Evolutionary conservation across 768 basidiomycete genomes (phyloP).

Genomic region (Tricholoma matsutake): DNA sequence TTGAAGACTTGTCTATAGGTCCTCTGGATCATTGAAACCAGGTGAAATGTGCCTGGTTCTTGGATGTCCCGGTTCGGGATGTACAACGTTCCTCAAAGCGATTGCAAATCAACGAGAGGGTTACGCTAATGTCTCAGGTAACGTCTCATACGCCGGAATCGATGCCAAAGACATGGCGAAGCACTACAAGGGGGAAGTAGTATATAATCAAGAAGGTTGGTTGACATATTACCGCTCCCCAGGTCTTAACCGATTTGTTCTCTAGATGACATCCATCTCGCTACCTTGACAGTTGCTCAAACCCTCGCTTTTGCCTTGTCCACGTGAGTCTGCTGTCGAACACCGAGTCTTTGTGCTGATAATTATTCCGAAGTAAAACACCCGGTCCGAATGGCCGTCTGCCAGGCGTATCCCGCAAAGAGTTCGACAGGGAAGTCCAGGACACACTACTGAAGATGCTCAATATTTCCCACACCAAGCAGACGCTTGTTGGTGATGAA

Average conservation of each 20-base stretch:
- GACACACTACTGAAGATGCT: conserved; percentile 72
- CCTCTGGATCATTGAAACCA: conserved; percentile 67
- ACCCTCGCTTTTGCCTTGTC: conserved; percentile 71
- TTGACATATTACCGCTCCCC: background rate
- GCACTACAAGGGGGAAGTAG: conserved; percentile 74
- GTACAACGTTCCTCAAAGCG: conserved; percentile 81
- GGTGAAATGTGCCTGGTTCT: conserved; percentile 87
- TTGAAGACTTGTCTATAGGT: conserved; percentile 30
- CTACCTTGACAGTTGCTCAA: conserved; percentile 78
- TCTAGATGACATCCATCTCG: conserved; percentile 76
- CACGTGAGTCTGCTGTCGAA: conserved; percentile 33
- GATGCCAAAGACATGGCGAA: conserved; percentile 71
- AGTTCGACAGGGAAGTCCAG: conserved; percentile 54
- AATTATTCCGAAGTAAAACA: conserved; percentile 42
- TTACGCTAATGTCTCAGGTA: conserved; percentile 60
- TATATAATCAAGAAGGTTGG: conserved; percentile 73
- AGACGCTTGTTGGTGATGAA: conserved; percentile 84
- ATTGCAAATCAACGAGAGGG: conserved; percentile 74
- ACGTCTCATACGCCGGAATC: conserved; percentile 84
- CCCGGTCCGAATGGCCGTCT: conserved; percentile 72
- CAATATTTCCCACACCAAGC: conserved; percentile 76
- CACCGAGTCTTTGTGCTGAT: conserved; percentile 2
- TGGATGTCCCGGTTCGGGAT: conserved; percentile 82
- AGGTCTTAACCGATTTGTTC: background rate
- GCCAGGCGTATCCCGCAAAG: conserved; percentile 58